Evolutionary conservation across 2,329 filamentous ascomycete species (phyloP), one percentile per base, ranked within the genome.

Genomic region (Colletotrichum camelliae): DNA sequence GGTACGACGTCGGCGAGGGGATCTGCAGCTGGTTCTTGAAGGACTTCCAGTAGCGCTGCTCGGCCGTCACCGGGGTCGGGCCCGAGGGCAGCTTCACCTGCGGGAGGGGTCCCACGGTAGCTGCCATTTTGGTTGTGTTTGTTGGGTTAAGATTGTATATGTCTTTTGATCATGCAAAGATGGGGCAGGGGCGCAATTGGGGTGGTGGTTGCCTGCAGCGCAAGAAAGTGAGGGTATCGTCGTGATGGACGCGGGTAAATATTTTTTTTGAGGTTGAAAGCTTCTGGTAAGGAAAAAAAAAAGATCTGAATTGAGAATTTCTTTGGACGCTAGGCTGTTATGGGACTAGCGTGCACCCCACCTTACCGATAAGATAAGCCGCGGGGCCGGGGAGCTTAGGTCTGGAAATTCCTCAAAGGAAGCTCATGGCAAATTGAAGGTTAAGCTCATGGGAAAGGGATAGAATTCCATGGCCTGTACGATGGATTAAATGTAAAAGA

Each of bases 1-100:
- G 94, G 83, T 94, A 96, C 82, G 95, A 95, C 78, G 97, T 95
- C 78, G 96, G 96, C 77, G 96, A 98, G 61, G 97, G 95, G 77
- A 98, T 93, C 77, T 96, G 93, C 74, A 98, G 92, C 79, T 96
- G 95, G 80, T 96, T 97, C 86, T 95, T 96, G 89, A 99, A 99
- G 15, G 94, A 94, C 83, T 94, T 94, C 97, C 97, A 99, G 89
- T 98, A 98, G 79, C 93, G 91, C 87, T 98, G 96, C 87, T 99
- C 97, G 37, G 96, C 93, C 7, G 96, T 98, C 64, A 96, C 87
- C 70, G 95, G 94, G 55, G 94, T 93, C 73, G 96, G 96, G 67
- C 95, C 95, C 78, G 94, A 91, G 73, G 96, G 93, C 82, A 97
- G 91, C 89, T 95, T 97, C 82, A 97, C 88, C 84, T 93, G 93